phyloP scores from a whole-genome alignment of 805 yeast species.

The Kodamaea neixiangensis region DNA sequence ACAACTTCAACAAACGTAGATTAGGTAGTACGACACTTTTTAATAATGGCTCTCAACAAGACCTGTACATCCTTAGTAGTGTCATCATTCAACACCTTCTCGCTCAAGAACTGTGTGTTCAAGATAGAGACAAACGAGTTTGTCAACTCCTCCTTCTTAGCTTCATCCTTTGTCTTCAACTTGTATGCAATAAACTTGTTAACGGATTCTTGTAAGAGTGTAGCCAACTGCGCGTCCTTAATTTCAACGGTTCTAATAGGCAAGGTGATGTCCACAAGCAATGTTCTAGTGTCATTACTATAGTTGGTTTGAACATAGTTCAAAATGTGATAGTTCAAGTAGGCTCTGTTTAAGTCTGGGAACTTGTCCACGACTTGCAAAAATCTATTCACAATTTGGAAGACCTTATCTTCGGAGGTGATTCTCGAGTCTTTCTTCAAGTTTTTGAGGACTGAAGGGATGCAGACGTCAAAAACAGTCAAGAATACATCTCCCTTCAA shows the following conservation, averaged over 20 bases:
- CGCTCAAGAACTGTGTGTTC: constrained; percentile 26
- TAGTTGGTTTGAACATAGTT: constrained; percentile 49
- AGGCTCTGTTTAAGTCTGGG: constrained; percentile 64
- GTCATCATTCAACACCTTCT: constrained; percentile 18
- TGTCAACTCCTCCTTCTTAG: constrained; percentile 34
- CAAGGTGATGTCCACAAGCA: constrained; percentile 59
- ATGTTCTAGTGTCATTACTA: constrained; percentile 40
- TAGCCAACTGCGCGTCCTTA: constrained; percentile 50
- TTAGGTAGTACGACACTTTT: constrained; percentile 29
- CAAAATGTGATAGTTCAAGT: constrained; percentile 67
- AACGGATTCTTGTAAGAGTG: constrained; percentile 64
- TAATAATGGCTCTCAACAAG: constrained; percentile 42
- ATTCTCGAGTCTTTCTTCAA: constrained; percentile 24
- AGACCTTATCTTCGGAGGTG: constrained; percentile 39
- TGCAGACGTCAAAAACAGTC: constrained; percentile 39
- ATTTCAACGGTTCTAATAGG: constrained; percentile 59
- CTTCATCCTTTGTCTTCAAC: constrained; percentile 37
- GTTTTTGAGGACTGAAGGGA: constrained; percentile 31
- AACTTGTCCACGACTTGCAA: constrained; percentile 68
- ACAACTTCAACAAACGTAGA: too few species aligned
- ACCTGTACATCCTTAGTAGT: constrained; percentile 27
- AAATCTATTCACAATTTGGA: constrained; percentile 42
- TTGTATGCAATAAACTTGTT: constrained; percentile 68
- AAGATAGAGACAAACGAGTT: constrained; percentile 26
- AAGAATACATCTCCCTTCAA: constrained; percentile 56